Percentiles rank a stretch among this genome's conserved stretches.
These are phyloP conservation scores for Umbelopsis vinacea DNA, from an alignment of 192 early-diverging fungal species.

Conservation along the genomic window DNA sequence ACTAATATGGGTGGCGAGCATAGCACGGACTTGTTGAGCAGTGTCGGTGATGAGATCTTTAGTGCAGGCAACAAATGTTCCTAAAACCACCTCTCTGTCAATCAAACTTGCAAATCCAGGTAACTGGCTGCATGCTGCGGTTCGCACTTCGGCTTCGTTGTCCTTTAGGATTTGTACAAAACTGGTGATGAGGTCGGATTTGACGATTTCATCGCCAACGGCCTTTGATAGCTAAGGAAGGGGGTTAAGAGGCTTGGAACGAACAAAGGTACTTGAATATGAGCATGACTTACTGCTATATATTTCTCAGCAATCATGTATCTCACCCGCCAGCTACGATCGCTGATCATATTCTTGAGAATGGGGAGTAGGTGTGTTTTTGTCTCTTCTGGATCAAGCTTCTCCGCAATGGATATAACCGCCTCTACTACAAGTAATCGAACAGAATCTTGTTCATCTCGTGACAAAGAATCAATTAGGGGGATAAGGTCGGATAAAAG, in stretches of 20 bases:
- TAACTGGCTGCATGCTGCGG: constrained; percentile 90
- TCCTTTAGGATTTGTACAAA: constrained; percentile 93
- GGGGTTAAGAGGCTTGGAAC: neutral
- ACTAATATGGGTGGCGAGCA: constrained; percentile 95
- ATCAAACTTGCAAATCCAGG: constrained; percentile 76
- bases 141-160: constrained; percentile 96
- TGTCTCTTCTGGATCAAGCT: constrained; percentile 76
- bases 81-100: constrained; percentile 77
- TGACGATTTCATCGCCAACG: constrained; percentile 77
- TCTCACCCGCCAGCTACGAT: constrained; percentile 98
- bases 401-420: constrained; percentile 86
- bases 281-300: constrained; percentile 69
- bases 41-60: constrained; percentile 95
- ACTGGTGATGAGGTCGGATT: constrained; percentile 85
- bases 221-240: constrained; percentile 71
- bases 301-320: constrained; percentile 99
- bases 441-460: constrained; percentile 95
- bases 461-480: constrained; percentile 83
- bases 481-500: constrained; percentile 86
- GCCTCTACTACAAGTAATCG: constrained; percentile 93
- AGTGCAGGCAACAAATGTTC: constrained; percentile 85
- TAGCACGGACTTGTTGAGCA: constrained; percentile 94
- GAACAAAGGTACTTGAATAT: neutral
- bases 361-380: constrained; percentile 75
- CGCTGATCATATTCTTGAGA: constrained; percentile 79